These are phyloP conservation scores for Lactuca sativa DNA, from an alignment of 129 eudicot genomes.

Conservation along the genomic window DNA sequence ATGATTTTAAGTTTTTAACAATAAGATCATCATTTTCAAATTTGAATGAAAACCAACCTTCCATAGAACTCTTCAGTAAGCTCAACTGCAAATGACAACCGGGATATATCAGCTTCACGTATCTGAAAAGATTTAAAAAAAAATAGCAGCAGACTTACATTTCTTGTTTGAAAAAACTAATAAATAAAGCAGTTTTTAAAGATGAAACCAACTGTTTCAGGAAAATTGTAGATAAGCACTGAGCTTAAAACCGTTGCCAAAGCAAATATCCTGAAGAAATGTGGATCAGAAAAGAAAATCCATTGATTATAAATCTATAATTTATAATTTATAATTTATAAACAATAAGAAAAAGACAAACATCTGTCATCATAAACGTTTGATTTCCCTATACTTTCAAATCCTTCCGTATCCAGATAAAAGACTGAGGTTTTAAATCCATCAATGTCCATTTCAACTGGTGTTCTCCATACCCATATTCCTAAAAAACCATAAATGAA, in stretches of 20 bases:
- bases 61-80: slow-evolving; percentile 99
- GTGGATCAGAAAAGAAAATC: slow-evolving; percentile 6
- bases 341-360: slow-evolving; percentile 1
- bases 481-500: slow-evolving; percentile 38
- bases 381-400: slow-evolving; percentile 98
- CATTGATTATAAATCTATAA: slow-evolving; percentile 6
- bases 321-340: background rate
- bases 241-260: slow-evolving; percentile 96
- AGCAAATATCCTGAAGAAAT: slow-evolving; percentile 82
- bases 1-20: background rate
- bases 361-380: slow-evolving; percentile 97
- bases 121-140: slow-evolving; percentile 37
- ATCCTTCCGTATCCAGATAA: slow-evolving; percentile 96
- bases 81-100: slow-evolving; percentile 98
- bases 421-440: slow-evolving; percentile 91
- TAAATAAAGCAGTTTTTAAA: background rate
- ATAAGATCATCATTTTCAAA: slow-evolving; percentile 1
- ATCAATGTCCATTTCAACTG: slow-evolving; percentile 71
- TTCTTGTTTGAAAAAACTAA: background rate
- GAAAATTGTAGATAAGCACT: slow-evolving; percentile 89
- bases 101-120: slow-evolving; percentile 98
- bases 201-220: slow-evolving; percentile 79
- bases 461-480: slow-evolving; percentile 98
- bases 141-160: background rate
- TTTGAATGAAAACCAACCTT: slow-evolving; percentile 47